Evolutionary conservation across 176 grass and related monocot genomes (phyloP), one percentile per base, ranked within the genome.

Genomic region (Luzula sylvatica): DNA sequence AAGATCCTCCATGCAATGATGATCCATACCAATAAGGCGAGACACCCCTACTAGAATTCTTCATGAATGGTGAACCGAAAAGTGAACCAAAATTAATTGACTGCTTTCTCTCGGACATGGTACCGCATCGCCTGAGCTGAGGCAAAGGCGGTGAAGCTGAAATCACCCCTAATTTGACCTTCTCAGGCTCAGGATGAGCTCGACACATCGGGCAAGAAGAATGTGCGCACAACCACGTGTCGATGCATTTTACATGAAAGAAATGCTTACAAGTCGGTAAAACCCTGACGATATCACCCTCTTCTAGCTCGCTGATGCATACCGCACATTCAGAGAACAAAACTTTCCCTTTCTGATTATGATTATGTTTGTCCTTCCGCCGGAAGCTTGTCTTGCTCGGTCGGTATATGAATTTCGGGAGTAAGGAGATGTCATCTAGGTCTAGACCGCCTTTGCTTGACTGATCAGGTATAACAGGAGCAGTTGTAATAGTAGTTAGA

Each of bases 1-100:
- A n/a, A n/a, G n/a, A n/a, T n/a, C n/a, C n/a, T 62, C 58, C 58
- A 2, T 62, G 58, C 42, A 40, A 45, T 14, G 58, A 47, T n/a
- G 30, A 35, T 35, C 30, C 30, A 35, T 35, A 9, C 30, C 27
- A 42, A 47, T 45, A 62, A 6, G 58, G 58, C 14, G 42, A 62
- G 42, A 2, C 16, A 42, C 23, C 7, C 2, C 21, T 46, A 0
- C 42, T 46, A 0, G 42, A 40, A 20, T 35, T 45, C 8, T 46
- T 62, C 38, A 45, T 25, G 27, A 62, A 62, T 11, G 58, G 58
- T 47, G 58, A 46, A 0, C 38, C 23, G 7, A 62, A 40, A 62
- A 35, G 46, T 6, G 42, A 62, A 29, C 58, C n/a, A 0, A 62
- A 62, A 47, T 43, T 63, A 3, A 63, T 7, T 35, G 30, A 48